Conservation (phyloP, 352 stramenopile genomes). For the Pythium pectinolyticum region DNA sequence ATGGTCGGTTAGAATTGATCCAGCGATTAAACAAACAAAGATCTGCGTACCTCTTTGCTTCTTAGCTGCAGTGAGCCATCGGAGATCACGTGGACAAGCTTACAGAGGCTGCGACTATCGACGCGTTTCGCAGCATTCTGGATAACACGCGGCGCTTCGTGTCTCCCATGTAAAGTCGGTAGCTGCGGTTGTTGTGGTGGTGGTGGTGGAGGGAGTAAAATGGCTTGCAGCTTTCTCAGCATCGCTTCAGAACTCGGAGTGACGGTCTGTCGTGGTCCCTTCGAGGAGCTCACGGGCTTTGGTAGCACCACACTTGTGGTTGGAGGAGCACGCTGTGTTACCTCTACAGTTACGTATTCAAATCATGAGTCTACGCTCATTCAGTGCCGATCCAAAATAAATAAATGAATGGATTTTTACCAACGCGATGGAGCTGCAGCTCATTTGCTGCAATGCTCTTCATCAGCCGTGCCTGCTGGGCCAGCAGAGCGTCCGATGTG, state of each 20-base stretch:
- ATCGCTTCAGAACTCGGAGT: conserved; percentile 3
- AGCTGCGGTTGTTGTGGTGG: not conserved
- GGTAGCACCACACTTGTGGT: no score
- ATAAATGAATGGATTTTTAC: no score
- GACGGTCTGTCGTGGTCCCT: no score
- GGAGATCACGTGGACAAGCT: conserved; percentile 41
- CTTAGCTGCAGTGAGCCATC: conserved; percentile 39
- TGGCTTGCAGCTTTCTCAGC: conserved; percentile 4
- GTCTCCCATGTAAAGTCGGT: not conserved
- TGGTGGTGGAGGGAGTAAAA: not conserved
- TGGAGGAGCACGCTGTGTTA: no score
- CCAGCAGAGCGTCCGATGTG: conserved; percentile 45
- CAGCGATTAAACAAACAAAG: not conserved
- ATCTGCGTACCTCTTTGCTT: conserved; percentile 30
- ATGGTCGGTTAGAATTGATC: not conserved
- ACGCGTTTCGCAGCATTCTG: conserved; percentile 39
- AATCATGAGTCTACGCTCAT: no score
- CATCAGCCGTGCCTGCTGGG: conserved; percentile 49
- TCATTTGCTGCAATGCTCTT: conserved; percentile 45
- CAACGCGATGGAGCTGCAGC: conserved; percentile 35
- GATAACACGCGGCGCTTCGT: not conserved
- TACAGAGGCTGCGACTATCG: conserved; percentile 40
- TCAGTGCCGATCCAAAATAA: no score
- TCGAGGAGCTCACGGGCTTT: not conserved
- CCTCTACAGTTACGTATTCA: no score